Base-by-base conservation (phyloP, 2,329 filamentous ascomycete species). In the Zopfia rhizophila region DNA sequence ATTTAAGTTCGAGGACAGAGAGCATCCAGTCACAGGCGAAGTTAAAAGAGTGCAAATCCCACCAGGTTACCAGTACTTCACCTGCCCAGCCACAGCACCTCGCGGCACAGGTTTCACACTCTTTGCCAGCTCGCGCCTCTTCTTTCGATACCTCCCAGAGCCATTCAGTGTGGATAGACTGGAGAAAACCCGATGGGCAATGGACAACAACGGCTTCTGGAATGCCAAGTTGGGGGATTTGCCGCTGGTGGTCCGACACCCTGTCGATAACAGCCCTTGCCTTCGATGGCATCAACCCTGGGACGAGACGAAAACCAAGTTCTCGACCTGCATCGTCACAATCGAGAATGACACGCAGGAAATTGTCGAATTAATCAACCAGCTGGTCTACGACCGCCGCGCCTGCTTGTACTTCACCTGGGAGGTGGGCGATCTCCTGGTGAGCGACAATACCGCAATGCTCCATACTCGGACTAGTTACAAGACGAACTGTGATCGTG, bases 271-370 rank as follows among this genome's bases (percentile, higher is more conserved):
- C 0, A 65, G 70, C 10, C 75, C 78, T 0, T 83, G 81, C 52
- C 55, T 84, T 4, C 75, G 80, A 16, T 84, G 78, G 57, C 80
- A 83, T 46, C 78, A 83, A 53, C 78, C 78, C 0, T 83, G 80
- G 80, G 75, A 77, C 0, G 66, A 75, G 29, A 71, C 66, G n/a
- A 79, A 76, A 61, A 82, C 81, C 0, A 68, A 66, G 11, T 83
- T 82, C 31, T 75, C 78, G 6, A 72, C 77, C 2, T 79, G 75
- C 0, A 52, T 72, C 5, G 68, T 80, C 0, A 64, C 55, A 0
- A 75, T 81, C 16, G 78, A 80, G 17, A 68, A 65, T 38, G 67
- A 60, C 0, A 70, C 74, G n/a, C 68, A 71, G 25, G 45, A 55
- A 0, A 55, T 70, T 1, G 59, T 78, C 18, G 65, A 72, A 2